A percentile compares a stretch with the other conserved stretches of the same genome.
Evolutionary conservation across 176 grass and related monocot genomes (phyloP).

Genomic region (Zea luxurians): DNA sequence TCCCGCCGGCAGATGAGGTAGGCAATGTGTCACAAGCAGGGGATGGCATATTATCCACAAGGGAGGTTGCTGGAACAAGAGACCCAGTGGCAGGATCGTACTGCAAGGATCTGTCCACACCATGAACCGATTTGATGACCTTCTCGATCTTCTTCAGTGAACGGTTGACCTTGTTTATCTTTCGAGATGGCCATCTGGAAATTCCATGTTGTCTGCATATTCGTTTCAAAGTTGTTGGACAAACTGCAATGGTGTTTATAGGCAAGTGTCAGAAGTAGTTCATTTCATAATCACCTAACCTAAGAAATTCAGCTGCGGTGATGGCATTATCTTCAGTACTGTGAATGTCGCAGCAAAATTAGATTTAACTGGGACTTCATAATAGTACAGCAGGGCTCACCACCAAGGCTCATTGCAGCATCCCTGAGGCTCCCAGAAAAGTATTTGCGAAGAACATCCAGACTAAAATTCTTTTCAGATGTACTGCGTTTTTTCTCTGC

Average conservation of each 20-base stretch:
- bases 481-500: slow-evolving; percentile 64
- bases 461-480: slow-evolving; percentile 84
- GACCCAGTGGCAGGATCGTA: slow-evolving; percentile 76
- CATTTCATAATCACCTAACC: slow-evolving; percentile 9
- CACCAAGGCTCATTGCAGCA: slow-evolving; percentile 84
- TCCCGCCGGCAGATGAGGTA: slow-evolving; percentile 20
- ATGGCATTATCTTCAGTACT: background rate
- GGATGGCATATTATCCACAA: slow-evolving; percentile 40
- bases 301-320: background rate
- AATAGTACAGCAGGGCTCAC: slow-evolving; percentile 42
- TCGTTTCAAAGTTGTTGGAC: slow-evolving; percentile 92
- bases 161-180: slow-evolving; percentile 98
- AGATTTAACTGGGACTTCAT: background rate
- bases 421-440: slow-evolving; percentile 93
- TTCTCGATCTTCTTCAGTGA: slow-evolving; percentile 93
- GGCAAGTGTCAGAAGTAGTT: slow-evolving; percentile 28
- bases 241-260: slow-evolving; percentile 61
- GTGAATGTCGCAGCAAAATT: slow-evolving; percentile 18
- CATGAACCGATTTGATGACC: slow-evolving; percentile 87
- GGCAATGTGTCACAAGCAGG: slow-evolving; percentile 28
- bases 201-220: slow-evolving; percentile 97
- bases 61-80: slow-evolving; percentile 61
- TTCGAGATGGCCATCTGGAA: slow-evolving; percentile 91
- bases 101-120: slow-evolving; percentile 70
- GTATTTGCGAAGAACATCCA: slow-evolving; percentile 90